Percentiles rank a stretch among this genome's conserved stretches.
Evolutionary conservation across 1,284 basidiomycete genomes (phyloP).

Genomic region (Microbotryum lychnidis-dioicae): DNA sequence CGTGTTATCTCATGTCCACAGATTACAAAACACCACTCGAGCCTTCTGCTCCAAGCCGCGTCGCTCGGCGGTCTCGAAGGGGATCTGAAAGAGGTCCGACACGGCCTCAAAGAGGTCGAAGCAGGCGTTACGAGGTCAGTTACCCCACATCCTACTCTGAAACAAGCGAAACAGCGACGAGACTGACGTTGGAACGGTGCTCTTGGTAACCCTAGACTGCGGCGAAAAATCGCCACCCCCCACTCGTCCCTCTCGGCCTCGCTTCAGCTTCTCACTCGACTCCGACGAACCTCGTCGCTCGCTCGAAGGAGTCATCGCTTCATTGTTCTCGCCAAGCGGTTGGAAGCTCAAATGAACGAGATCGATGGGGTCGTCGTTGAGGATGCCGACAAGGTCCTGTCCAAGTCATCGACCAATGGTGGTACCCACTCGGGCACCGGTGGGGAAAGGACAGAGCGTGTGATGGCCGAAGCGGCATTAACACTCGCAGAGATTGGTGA

Average conservation of each 20-base stretch:
- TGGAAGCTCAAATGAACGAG: conserved; percentile 52
- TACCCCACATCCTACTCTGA: conserved; percentile 22
- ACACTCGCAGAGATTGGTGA: conserved; percentile 78
- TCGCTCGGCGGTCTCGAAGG: conserved; percentile 64
- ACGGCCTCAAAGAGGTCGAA: conserved; percentile 36
- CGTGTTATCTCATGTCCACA: conserved; percentile 15
- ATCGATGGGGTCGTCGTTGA: conserved; percentile 16
- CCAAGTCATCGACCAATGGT: neutral
- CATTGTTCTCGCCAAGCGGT: conserved; percentile 64
- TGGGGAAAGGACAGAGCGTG: conserved; percentile 67
- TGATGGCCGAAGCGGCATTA: conserved; percentile 79
- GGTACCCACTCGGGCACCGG: neutral
- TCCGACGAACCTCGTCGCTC: conserved; percentile 74
- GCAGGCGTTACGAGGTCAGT: conserved; percentile 22
- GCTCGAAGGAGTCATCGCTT: conserved; percentile 72
- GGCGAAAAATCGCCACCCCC: conserved; percentile 71
- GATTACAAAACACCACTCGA: conserved; percentile 43
- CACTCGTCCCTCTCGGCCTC: conserved; percentile 63
- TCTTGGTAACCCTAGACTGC: conserved; percentile 51
- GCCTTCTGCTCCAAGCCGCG: conserved; percentile 45
- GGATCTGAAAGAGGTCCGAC: conserved; percentile 39
- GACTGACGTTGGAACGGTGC: neutral
- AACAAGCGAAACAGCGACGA: neutral
- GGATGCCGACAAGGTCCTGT: neutral
- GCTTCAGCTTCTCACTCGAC: conserved; percentile 61